Evolutionary conservation across 225 moss, liverwort and hornwort species (phyloP).

Genomic region (Ulota crispa): DNA sequence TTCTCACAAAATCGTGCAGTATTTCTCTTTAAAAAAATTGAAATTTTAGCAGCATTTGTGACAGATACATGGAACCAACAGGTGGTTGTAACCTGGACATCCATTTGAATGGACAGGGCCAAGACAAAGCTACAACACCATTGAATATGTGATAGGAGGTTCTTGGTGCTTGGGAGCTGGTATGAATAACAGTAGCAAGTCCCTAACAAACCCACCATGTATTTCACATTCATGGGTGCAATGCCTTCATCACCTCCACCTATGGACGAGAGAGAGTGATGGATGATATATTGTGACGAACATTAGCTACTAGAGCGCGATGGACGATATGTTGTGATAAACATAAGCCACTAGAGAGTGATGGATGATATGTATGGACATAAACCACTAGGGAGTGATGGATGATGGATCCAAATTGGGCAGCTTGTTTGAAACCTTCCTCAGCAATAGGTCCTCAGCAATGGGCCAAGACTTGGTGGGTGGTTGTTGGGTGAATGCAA

Average conservation of each 20-base stretch:
- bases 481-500: slow-evolving; percentile 27
- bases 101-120: background rate
- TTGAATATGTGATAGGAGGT: background rate
- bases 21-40: too few species aligned
- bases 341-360: background rate
- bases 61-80: too few species aligned
- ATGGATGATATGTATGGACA: slow-evolving; percentile 1
- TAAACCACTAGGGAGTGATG: background rate
- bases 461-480: slow-evolving; percentile 34
- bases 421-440: background rate
- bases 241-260: background rate
- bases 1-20: too few species aligned
- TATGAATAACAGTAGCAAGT: background rate
- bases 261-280: background rate
- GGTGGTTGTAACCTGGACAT: background rate
- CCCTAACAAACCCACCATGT: background rate
- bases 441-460: slow-evolving; percentile 11
- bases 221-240: background rate
- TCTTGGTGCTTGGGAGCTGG: slow-evolving; percentile 1
- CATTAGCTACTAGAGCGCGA: background rate
- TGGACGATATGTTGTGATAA: background rate
- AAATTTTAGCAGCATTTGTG: too few species aligned
- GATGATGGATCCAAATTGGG: background rate
- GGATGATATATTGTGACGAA: background rate
- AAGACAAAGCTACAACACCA: background rate